Percentiles rank a stretch among this genome's conserved stretches.
phyloP scores from a whole-genome alignment of 2,329 filamentous ascomycete genomes.

The Calonectria leucothoes region DNA sequence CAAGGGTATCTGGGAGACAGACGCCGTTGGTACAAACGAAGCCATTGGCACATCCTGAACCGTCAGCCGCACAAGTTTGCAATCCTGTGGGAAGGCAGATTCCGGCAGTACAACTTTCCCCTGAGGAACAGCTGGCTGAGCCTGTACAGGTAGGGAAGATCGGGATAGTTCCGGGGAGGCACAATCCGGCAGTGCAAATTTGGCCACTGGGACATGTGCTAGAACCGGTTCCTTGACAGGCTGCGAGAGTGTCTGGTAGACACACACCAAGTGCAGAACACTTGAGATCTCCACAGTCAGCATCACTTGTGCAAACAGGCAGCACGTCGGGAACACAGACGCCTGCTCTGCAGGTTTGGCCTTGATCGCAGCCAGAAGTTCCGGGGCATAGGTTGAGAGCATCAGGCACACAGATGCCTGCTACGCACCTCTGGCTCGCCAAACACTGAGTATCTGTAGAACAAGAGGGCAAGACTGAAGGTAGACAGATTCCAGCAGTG shows the following conservation, averaged over 20 bases:
- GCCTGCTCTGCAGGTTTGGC: not conserved
- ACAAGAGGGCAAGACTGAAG: not conserved
- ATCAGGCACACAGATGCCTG: not conserved
- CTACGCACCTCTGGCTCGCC: not conserved
- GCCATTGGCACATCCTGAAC: not conserved
- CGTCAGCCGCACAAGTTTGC: not conserved
- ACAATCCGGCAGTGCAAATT: not conserved
- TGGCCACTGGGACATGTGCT: not conserved
- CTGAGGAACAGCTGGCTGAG: not conserved
- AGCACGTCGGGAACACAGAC: conserved; percentile 2
- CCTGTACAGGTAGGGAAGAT: not conserved
- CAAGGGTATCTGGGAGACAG: not conserved
- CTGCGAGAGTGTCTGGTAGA: not conserved
- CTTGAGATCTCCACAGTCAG: conserved; percentile 3
- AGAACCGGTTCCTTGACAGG: not conserved
- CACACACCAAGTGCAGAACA: conserved; percentile 11
- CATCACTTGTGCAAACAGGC: not conserved
- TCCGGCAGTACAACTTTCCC: not conserved
- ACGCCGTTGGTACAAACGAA: conserved; percentile 6
- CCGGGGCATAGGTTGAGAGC: not conserved
- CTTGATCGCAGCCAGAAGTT: not conserved
- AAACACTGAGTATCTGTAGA: not conserved
- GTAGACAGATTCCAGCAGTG: conserved; percentile 1
- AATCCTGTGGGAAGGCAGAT: not conserved
- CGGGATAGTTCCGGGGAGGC: not conserved